Evolutionary conservation across 2,329 filamentous ascomycete genomes (phyloP).

Genomic region (Pseudogymnoascus sp.): DNA sequence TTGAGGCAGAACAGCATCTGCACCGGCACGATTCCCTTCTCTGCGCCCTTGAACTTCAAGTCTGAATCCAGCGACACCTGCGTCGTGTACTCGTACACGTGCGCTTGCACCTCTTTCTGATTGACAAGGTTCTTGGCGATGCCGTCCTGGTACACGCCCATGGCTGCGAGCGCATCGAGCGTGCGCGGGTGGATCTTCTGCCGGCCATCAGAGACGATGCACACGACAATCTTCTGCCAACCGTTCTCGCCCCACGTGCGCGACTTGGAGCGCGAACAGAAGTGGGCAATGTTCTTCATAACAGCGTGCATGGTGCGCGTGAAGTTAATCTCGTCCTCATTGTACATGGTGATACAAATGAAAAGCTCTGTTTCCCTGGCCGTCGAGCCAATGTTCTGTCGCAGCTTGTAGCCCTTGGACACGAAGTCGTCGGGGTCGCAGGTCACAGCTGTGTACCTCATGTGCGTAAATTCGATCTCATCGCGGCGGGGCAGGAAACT

Average conservation of each 20-base stretch:
- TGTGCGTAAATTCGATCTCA: slow-evolving; percentile 94
- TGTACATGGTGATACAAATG: slow-evolving; percentile 98
- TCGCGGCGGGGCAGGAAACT: slow-evolving; percentile 90
- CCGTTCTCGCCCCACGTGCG: slow-evolving; percentile 94
- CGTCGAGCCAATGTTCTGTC: slow-evolving; percentile 79
- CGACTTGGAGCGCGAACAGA: slow-evolving; percentile 85
- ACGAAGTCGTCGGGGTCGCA: slow-evolving; percentile 95
- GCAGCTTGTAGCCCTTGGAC: slow-evolving; percentile 78
- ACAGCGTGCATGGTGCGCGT: slow-evolving; percentile 97
- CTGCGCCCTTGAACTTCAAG: slow-evolving; percentile 96
- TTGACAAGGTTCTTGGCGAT: slow-evolving; percentile 99
- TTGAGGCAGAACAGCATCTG: slow-evolving; percentile 99
- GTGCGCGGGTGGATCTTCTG: slow-evolving; percentile 90
- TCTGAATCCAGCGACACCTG: slow-evolving; percentile 94
- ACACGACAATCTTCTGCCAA: slow-evolving; percentile 99
- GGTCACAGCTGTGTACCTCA: slow-evolving; percentile 98
- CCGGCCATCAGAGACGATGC: slow-evolving; percentile 89
- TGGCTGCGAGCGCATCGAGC: slow-evolving; percentile 85
- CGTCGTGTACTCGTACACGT: slow-evolving; percentile 98
- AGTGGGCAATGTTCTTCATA: slow-evolving; percentile 96
- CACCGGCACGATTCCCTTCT: slow-evolving; percentile 96
- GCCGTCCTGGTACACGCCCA: slow-evolving; percentile 96
- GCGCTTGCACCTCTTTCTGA: slow-evolving; percentile 85
- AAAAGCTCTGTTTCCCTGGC: slow-evolving; percentile 88
- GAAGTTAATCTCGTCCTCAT: slow-evolving; percentile 94